Evolutionary conservation across 352 stramenopile species (phyloP), one percentile per base, ranked within the genome.

Genomic region (Pelagophyceae sp.): DNA sequence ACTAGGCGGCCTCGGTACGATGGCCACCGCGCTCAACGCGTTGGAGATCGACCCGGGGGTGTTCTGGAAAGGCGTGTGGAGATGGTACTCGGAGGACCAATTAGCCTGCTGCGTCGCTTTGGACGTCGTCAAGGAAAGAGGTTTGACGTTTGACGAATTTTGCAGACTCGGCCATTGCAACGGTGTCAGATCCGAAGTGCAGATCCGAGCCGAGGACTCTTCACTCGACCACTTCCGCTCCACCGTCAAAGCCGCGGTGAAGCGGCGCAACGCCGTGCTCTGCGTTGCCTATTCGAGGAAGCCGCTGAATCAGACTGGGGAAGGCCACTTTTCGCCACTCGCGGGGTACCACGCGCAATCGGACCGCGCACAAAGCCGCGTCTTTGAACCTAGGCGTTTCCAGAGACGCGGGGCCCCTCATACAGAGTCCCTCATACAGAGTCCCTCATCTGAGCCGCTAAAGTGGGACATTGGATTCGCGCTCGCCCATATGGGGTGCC

Each of bases 281-380:
- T 89, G 95, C 75, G 87, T 97, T 32, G 96, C 94, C n/a, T 98
- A 98, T 82, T 90, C 84, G 38, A 88, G 94, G 67, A 90, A 95
- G 82, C 86, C 88, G 20, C 69, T 86, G n/a, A 77, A 29, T 2
- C 45, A 61, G 58, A 65, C 58, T 17, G 93, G 92, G 32, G 89
- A 92, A 76, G 93, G 93, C 17, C 93, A 97, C 79, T 97, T 95
- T 75, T 95, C 90, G 70, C 92, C 92, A 3, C 86, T 97, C 76
- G 93, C 90, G 50, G 89, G 88, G 15, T 97, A 97, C 85, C 84
- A 93, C 79, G 83, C 80, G 27, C 80, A 85, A 72, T 85, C 83
- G 27, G 93, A 97, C 79, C 72, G n/a, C n/a, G n/a, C n/a, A n/a
- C n/a, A n/a, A n/a, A n/a, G n/a, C n/a, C n/a, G n/a, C n/a, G n/a